Conservation (phyloP, 495 filamentous ascomycete species). For the Neurospora sp. region DNA sequence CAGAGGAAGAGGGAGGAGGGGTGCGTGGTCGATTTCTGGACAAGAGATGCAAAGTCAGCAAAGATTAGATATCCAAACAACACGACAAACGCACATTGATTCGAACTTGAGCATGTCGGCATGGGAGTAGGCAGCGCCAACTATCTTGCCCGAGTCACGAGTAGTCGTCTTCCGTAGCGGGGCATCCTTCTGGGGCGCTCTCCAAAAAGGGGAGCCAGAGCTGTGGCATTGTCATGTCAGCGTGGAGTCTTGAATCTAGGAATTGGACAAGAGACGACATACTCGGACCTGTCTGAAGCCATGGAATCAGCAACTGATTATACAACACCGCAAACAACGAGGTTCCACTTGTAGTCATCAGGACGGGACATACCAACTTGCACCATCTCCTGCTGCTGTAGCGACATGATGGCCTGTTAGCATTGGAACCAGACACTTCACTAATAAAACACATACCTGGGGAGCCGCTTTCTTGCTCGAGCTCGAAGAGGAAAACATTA, state of each 20-base stretch:
- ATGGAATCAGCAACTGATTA: constrained; percentile 14
- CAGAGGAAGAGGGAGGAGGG: constrained; percentile 32
- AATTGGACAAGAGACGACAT: constrained; percentile 18
- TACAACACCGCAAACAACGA: constrained; percentile 1
- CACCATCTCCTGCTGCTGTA: constrained; percentile 76
- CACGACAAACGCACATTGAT: constrained; percentile 42
- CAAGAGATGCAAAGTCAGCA: constrained; percentile 10
- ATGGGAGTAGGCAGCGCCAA: constrained; percentile 94
- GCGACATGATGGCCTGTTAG: constrained; percentile 21
- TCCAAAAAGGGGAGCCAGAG: constrained; percentile 86
- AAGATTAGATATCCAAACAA: neutral
- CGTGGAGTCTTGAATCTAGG: neutral
- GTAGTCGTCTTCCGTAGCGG: constrained; percentile 43
- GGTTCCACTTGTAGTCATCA: constrained; percentile 14
- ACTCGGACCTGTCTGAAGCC: constrained; percentile 51
- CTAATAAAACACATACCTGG: constrained; percentile 47
- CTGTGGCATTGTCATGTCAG: constrained; percentile 30
- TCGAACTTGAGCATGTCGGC: constrained; percentile 87
- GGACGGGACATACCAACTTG: constrained; percentile 73
- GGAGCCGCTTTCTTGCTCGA: constrained; percentile 59
- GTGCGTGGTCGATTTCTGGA: constrained; percentile 38
- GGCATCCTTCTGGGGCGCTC: constrained; percentile 43
- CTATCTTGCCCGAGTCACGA: constrained; percentile 65
- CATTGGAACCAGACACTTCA: neutral
- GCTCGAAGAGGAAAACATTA: constrained; percentile 47